Evolutionary conservation across 331 rosid genomes (phyloP).

Genomic region (Erythrophleum ivorense): DNA sequence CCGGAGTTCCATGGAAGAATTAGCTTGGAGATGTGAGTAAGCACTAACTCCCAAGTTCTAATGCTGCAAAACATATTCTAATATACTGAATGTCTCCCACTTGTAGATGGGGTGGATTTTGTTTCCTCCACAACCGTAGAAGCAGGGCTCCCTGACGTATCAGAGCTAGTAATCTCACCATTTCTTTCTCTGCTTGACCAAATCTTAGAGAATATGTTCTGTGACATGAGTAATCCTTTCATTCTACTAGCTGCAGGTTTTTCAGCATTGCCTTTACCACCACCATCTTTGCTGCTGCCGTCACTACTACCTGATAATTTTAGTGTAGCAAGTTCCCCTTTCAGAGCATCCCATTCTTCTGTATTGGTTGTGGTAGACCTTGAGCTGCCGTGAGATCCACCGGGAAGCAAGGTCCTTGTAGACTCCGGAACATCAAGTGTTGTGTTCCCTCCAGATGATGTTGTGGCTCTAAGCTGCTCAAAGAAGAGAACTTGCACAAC

Average conservation of each 20-base stretch:
- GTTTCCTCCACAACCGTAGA: constrained; percentile 79
- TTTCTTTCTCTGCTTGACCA: constrained; percentile 83
- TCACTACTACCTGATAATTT: constrained; percentile 48
- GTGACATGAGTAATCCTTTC: constrained; percentile 70
- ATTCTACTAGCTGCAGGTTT: constrained; percentile 59
- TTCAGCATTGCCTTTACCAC: constrained; percentile 51
- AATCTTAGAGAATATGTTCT: constrained; percentile 79
- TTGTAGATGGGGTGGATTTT: constrained; percentile 80
- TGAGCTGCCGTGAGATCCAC: constrained; percentile 83
- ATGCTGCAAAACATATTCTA: constrained; percentile 52
- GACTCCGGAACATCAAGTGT: constrained; percentile 61
- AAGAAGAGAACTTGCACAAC: constrained; percentile 94
- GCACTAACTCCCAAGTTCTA: constrained; percentile 55
- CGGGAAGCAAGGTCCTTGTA: constrained; percentile 65
- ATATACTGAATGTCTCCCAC: constrained; percentile 77
- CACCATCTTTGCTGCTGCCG: constrained; percentile 33
- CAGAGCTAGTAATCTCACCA: constrained; percentile 77
- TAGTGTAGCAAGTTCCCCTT: constrained; percentile 64
- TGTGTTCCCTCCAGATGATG: constrained; percentile 57
- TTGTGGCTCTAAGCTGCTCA: constrained; percentile 77
- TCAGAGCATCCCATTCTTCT: constrained; percentile 84
- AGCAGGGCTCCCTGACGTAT: constrained; percentile 87
- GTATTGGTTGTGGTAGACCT: constrained; percentile 83
- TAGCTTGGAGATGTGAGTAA: constrained; percentile 43
- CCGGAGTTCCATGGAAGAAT: background rate